Percentiles rank a stretch among this genome's conserved stretches.
phyloP scores from a whole-genome alignment of 768 basidiomycete genomes.

The Boletus pseudo-olivaceus region DNA sequence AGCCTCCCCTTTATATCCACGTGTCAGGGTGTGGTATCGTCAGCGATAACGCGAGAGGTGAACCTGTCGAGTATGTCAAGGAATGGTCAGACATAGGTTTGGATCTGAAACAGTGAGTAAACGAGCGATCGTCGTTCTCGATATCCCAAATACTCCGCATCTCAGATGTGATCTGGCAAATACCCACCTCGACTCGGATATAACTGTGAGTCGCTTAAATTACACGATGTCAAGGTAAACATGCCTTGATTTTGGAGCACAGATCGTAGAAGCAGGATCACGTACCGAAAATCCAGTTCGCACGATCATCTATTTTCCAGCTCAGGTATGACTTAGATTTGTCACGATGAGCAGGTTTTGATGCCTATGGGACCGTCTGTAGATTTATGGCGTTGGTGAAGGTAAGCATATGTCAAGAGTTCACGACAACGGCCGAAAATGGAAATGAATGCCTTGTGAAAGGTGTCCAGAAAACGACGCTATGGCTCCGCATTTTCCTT shows the following conservation, averaged over 20 bases:
- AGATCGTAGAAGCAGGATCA: conserved; percentile 40
- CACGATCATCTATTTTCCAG: conserved; percentile 42
- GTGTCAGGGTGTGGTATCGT: conserved; percentile 40
- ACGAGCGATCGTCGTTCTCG: background rate
- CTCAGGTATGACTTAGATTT: conserved; percentile 19
- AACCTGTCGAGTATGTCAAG: conserved; percentile 31
- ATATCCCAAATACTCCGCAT: background rate
- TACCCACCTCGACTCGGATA: conserved; percentile 33
- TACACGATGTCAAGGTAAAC: background rate
- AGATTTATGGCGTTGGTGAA: conserved; percentile 43
- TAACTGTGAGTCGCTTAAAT: conserved; percentile 18
- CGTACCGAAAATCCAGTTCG: conserved; percentile 39
- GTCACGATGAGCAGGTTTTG: background rate
- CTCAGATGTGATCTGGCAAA: conserved; percentile 29
- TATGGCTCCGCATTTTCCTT: conserved; percentile 37
- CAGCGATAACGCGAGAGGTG: conserved; percentile 40
- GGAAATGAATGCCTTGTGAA: background rate
- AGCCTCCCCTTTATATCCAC: conserved; percentile 43
- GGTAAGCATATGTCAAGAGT: conserved; percentile 18
- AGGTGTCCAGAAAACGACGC: conserved; percentile 37
- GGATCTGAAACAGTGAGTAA: conserved; percentile 28
- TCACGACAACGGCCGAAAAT: background rate
- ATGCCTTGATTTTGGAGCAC: background rate
- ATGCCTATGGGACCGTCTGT: background rate
- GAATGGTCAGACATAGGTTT: conserved; percentile 39